These are phyloP conservation scores for Sarocladium kiliense DNA, from an alignment of 2,329 filamentous ascomycete species.

Conservation along the genomic window DNA sequence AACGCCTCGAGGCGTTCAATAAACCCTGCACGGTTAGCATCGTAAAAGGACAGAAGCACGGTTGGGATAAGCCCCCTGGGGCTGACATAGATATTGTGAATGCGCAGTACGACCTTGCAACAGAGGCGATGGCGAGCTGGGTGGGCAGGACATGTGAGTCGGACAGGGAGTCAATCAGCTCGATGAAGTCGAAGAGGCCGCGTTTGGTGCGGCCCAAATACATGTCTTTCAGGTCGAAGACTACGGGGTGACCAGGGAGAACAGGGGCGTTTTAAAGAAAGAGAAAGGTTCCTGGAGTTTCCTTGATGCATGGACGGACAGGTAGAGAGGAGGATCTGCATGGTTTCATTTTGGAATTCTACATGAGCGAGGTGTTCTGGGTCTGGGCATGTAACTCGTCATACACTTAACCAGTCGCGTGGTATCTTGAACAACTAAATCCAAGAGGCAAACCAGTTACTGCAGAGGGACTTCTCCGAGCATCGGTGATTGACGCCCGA, in stretches of 20 bases:
- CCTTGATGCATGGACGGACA: neutral
- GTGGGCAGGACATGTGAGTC: slow-evolving; percentile 31
- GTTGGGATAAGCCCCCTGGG: slow-evolving; percentile 43
- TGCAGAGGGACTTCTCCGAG: too few species aligned
- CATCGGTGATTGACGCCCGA: too few species aligned
- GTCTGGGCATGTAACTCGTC: neutral
- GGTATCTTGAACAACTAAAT: neutral
- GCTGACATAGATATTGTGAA: slow-evolving; percentile 36
- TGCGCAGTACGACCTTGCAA: slow-evolving; percentile 41
- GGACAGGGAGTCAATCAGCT: slow-evolving; percentile 28
- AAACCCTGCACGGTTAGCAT: slow-evolving; percentile 34
- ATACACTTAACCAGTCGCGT: neutral
- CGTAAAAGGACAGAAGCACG: slow-evolving; percentile 40
- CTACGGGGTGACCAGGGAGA: neutral
- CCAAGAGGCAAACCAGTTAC: too few species aligned
- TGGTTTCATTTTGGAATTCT: neutral
- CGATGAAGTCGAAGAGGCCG: slow-evolving; percentile 26
- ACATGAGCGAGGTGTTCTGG: neutral
- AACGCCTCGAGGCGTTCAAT: slow-evolving; percentile 40
- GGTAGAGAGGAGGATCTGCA: neutral
- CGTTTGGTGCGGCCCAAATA: slow-evolving; percentile 25
- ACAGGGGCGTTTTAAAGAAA: too few species aligned
- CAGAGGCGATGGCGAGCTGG: slow-evolving; percentile 36
- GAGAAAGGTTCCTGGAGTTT: too few species aligned
- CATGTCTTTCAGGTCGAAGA: slow-evolving; percentile 12